A percentile compares a stretch with the other conserved stretches of the same genome.
Conservation (phyloP, 2,329 filamentous ascomycete species). For the Aspergillus nomiae region DNA sequence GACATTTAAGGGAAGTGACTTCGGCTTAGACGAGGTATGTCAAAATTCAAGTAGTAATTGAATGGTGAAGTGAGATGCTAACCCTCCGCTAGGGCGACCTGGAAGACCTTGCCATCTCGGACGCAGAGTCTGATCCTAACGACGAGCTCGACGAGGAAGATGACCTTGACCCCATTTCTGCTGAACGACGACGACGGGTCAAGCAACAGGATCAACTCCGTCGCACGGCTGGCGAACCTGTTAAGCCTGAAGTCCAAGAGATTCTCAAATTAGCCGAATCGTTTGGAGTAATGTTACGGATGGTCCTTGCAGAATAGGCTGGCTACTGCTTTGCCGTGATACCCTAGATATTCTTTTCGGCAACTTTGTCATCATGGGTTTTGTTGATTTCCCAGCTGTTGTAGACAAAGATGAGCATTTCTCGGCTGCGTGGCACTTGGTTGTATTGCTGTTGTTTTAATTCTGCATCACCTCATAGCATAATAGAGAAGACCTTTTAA, state of each 20-base stretch:
- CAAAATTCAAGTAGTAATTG: not conserved
- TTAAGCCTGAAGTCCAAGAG: conserved; percentile 77
- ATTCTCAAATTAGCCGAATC: conserved; percentile 77
- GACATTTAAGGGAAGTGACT: conserved; percentile 77
- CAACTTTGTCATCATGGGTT: not conserved
- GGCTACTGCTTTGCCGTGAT: conserved; percentile 15
- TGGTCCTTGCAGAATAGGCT: conserved; percentile 72
- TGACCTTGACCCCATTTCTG: conserved; percentile 81
- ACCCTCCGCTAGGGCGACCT: conserved; percentile 62
- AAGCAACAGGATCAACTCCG: conserved; percentile 79
- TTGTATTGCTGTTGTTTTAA: not conserved
- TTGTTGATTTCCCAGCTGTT: not conserved
- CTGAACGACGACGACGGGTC: conserved; percentile 75
- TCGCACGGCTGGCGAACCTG: conserved; percentile 78
- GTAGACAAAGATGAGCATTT: conserved; percentile 4
- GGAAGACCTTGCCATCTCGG: conserved; percentile 80
- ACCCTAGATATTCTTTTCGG: conserved; percentile 13
- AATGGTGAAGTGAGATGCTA: conserved; percentile 13
- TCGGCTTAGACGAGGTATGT: conserved; percentile 77
- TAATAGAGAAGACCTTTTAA: not conserved
- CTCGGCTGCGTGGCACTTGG: not conserved
- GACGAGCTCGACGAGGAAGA: conserved; percentile 72
- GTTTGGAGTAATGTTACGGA: conserved; percentile 79
- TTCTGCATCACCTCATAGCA: not conserved
- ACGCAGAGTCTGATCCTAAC: conserved; percentile 66